phyloP scores from a whole-genome alignment of 2,329 filamentous ascomycete species.

The Aspergillus pseudonomiae region DNA sequence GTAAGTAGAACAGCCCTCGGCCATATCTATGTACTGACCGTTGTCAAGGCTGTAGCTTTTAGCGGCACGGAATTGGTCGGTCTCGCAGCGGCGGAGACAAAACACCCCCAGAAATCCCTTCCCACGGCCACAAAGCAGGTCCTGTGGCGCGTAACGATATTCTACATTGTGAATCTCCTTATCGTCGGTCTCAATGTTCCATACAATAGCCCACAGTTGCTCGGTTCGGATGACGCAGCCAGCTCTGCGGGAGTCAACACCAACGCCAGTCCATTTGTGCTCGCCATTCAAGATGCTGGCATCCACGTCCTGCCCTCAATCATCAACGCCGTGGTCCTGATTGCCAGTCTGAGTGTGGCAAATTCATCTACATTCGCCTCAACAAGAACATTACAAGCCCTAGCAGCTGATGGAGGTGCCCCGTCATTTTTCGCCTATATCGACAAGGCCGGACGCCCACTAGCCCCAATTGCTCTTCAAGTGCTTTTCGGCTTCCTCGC shows the following conservation, averaged over 20 bases:
- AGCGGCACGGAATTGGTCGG: neutral
- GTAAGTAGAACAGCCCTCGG: neutral
- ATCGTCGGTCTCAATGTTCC: neutral
- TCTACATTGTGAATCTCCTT: neutral
- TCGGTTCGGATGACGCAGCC: neutral
- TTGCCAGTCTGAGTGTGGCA: neutral
- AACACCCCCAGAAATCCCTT: neutral
- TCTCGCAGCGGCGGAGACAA: neutral
- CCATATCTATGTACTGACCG: neutral
- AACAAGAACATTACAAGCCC: neutral
- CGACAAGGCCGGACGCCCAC: neutral
- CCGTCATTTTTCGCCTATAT: neutral
- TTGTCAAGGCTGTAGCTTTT: neutral
- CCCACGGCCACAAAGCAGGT: neutral
- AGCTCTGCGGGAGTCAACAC: neutral
- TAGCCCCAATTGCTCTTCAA: neutral
- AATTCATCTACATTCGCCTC: neutral
- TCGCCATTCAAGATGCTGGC: neutral
- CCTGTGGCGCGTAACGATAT: neutral
- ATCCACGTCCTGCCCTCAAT: neutral
- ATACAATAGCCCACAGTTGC: neutral
- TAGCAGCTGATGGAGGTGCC: neutral
- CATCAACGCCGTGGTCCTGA: neutral
- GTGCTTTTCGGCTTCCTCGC: neutral
- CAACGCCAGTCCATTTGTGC: neutral